These are phyloP conservation scores for Trichosporon sp. DNA, from an alignment of 1,284 basidiomycete genomes.

Conservation along the genomic window DNA sequence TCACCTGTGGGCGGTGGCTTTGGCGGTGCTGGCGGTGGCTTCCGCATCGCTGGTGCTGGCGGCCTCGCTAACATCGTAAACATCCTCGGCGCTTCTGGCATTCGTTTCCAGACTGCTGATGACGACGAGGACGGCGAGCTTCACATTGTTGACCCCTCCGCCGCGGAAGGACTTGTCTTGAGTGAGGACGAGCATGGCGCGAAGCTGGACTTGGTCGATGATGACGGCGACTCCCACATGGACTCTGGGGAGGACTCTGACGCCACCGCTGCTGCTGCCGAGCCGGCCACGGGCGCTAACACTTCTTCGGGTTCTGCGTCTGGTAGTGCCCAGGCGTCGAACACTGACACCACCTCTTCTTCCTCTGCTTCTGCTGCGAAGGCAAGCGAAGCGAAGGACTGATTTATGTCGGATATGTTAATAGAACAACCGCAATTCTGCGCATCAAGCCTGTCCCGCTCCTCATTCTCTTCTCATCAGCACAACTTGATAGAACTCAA, in stretches of 20 bases:
- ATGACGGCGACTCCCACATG: slow-evolving; percentile 62
- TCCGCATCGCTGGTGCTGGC: slow-evolving; percentile 48
- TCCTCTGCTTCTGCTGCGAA: not conserved
- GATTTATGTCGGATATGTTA: slow-evolving; percentile 3
- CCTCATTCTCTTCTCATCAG: slow-evolving; percentile 2
- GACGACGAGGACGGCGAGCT: slow-evolving; percentile 45
- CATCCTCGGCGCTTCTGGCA: slow-evolving; percentile 52
- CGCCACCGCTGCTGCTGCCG: slow-evolving; percentile 60
- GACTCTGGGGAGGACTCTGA: slow-evolving; percentile 62
- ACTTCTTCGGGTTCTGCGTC: slow-evolving; percentile 43
- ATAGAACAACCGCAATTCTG: slow-evolving; percentile 3
- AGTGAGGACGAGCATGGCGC: slow-evolving; percentile 22
- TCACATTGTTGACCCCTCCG: slow-evolving; percentile 35
- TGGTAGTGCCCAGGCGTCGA: not conserved
- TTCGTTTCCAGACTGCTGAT: slow-evolving; percentile 48
- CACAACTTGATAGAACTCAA: slow-evolving; percentile 14
- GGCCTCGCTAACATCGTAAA: slow-evolving; percentile 54
- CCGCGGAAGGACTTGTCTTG: slow-evolving; percentile 23
- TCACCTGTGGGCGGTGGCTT: slow-evolving; percentile 28
- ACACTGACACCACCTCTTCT: not conserved
- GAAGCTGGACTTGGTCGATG: slow-evolving; percentile 48
- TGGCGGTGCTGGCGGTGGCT: slow-evolving; percentile 42
- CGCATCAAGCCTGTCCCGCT: not conserved
- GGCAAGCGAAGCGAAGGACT: slow-evolving; percentile 15
- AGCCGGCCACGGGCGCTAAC: slow-evolving; percentile 21